phyloP scores from a whole-genome alignment of 371 early-diverging fungal genomes.

The Catenaria anguillulae region DNA sequence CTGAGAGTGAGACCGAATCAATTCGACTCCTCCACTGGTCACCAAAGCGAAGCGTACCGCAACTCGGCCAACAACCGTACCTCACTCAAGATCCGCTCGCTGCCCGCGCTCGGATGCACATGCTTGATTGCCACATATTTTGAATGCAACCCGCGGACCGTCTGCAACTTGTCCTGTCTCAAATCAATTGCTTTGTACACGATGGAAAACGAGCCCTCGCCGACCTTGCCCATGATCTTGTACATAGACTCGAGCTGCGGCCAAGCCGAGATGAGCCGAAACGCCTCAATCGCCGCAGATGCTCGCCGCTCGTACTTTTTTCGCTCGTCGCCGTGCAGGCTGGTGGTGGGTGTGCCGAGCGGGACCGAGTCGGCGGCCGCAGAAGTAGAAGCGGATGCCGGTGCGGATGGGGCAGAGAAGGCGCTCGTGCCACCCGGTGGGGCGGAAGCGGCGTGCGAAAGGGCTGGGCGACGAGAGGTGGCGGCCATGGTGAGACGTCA shows the following conservation, averaged over 20 bases:
- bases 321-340: background rate
- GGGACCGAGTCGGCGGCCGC: too few species aligned
- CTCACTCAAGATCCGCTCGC: constrained; percentile 76
- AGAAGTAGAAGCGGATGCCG: too few species aligned
- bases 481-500: too few species aligned
- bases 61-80: constrained; percentile 62
- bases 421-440: too few species aligned
- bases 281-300: background rate
- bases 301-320: background rate
- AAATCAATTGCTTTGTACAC: constrained; percentile 90
- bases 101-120: constrained; percentile 75
- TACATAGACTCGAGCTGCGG: constrained; percentile 23
- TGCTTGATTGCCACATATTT: constrained; percentile 75
- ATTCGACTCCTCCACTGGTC: too few species aligned
- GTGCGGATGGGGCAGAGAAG: too few species aligned
- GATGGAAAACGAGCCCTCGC: constrained; percentile 86
- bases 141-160: background rate
- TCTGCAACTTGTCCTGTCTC: constrained; percentile 23
- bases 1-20: too few species aligned
- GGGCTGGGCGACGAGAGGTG: too few species aligned
- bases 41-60: constrained; percentile 25
- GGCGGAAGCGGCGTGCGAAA: too few species aligned
- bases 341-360: too few species aligned
- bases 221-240: constrained; percentile 51
- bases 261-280: background rate